phyloP scores from a whole-genome alignment of 176 grass and related monocot species.

The Aegilops sharonensis region DNA sequence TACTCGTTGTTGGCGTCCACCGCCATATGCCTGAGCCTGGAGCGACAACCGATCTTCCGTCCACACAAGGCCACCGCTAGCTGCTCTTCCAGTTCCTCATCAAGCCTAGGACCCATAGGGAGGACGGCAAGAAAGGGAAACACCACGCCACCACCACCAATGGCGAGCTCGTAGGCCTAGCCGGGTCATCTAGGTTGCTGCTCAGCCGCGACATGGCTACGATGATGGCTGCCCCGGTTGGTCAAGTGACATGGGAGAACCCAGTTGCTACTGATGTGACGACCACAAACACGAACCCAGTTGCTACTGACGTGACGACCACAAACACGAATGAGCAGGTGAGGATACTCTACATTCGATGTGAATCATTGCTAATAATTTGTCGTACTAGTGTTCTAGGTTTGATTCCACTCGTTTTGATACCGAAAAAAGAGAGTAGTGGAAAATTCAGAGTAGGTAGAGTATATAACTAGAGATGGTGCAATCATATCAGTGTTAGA shows the following conservation, averaged over 20 bases:
- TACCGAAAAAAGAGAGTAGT: background rate
- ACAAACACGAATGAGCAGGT: conserved; percentile 32
- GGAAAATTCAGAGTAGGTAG: background rate
- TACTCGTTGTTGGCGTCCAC: conserved; percentile 49
- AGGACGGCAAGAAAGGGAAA: conserved; percentile 27
- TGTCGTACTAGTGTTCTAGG: background rate
- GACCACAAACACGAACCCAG: background rate
- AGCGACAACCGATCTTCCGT: conserved; percentile 47
- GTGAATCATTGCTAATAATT: background rate
- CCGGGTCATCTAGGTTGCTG: conserved; percentile 40
- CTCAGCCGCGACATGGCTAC: conserved; percentile 24
- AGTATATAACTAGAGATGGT: conserved; percentile 1
- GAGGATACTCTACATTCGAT: background rate
- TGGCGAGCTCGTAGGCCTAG: conserved; percentile 39
- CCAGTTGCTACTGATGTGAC: background rate
- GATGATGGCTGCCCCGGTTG: background rate
- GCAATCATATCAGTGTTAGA: conserved; percentile 4
- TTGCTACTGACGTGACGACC: background rate
- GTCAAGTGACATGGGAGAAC: conserved; percentile 7
- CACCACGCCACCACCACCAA: background rate
- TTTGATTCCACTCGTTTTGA: background rate
- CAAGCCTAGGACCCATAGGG: conserved; percentile 12
- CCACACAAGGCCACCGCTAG: conserved; percentile 30
- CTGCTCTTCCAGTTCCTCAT: conserved; percentile 8
- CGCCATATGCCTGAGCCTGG: conserved; percentile 54